Percentiles rank a stretch among this genome's conserved stretches.
These are phyloP conservation scores for Pythium dissotocum DNA, from an alignment of 352 stramenopile species.

Conservation along the genomic window DNA sequence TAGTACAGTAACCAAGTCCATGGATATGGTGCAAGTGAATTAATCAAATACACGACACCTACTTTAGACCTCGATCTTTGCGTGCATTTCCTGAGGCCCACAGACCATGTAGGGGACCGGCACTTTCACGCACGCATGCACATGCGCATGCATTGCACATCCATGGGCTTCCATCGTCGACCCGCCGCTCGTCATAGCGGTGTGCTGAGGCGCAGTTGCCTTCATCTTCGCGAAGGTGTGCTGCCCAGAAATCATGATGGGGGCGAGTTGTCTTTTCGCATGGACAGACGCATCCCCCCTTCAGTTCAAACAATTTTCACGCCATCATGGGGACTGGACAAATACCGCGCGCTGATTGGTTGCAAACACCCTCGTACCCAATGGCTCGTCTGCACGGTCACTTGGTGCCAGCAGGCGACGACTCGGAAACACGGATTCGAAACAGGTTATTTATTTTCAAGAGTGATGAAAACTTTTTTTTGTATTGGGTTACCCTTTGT, in stretches of 20 bases:
- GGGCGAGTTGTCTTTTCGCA: not conserved
- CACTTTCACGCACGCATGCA: too few species aligned
- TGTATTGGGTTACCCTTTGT: not conserved
- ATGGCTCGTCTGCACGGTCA: not conserved
- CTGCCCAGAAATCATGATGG: not conserved
- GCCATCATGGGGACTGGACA: not conserved
- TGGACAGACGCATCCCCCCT: not conserved
- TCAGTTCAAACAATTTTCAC: constrained; percentile 14
- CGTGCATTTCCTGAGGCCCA: too few species aligned
- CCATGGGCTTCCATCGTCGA: too few species aligned
- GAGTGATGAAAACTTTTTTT: too few species aligned
- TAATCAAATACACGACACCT: too few species aligned
- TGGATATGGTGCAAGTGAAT: not conserved
- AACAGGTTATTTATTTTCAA: constrained; percentile 1
- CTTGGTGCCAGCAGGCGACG: not conserved
- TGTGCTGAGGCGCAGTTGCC: too few species aligned
- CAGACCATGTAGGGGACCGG: too few species aligned
- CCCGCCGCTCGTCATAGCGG: too few species aligned
- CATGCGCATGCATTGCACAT: too few species aligned
- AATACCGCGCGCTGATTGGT: not conserved
- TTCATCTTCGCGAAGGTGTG: not conserved
- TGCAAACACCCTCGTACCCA: not conserved
- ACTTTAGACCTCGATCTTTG: too few species aligned
- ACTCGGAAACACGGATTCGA: not conserved
- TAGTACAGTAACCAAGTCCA: not conserved